Evolutionary conservation across 768 basidiomycete species (phyloP), one percentile per base, ranked within the genome.

Genomic region (Tulasnella sp.): DNA sequence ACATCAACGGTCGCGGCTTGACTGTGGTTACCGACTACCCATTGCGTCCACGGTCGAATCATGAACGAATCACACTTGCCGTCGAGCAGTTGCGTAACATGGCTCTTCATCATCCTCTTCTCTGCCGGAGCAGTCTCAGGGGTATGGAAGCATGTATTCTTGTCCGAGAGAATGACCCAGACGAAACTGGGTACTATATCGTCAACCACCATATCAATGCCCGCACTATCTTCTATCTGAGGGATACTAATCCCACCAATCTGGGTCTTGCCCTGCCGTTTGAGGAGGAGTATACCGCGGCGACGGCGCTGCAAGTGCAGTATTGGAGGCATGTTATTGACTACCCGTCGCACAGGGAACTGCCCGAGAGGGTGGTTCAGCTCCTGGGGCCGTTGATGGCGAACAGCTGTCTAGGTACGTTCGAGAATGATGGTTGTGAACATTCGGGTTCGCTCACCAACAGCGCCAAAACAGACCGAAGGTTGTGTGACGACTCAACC

Each of bases 21-120:
- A 40, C 72, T 14, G n/a, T 74, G 10, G 72, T 74, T 9, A 74
- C 72, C 39, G 72, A 74, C 72, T 74, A 74, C 21, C 72, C 72
- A 16, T 46, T 74, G 39, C 72, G 72, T 74, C 72, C 72, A 1
- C 72, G 5, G 27, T 27, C 38, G 38, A 74, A 74, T 27, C 72
- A 74, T 34, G 72, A 74, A 16, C 38, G 44, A 18, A 46, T 39
- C 24, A 3, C 72, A 34, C 19, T 19, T 18, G 72, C 44, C 19
- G 38, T 74, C 19, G 72, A 74, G 36, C 31, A 34, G n/a, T 24
- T 74, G 39, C 72, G 72, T 14, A 34, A 68, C 34, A 74, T 40
- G 72, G 44, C 72, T 18, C 72, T 74, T n/a, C 31, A 74, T 34
- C 72, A 74, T 12, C 72, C 19, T 21, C 38, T n/a, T 39, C n/a